These are phyloP conservation scores for Penicillium digitatum DNA, from an alignment of 2,329 filamentous ascomycete genomes.

Conservation along the genomic window DNA sequence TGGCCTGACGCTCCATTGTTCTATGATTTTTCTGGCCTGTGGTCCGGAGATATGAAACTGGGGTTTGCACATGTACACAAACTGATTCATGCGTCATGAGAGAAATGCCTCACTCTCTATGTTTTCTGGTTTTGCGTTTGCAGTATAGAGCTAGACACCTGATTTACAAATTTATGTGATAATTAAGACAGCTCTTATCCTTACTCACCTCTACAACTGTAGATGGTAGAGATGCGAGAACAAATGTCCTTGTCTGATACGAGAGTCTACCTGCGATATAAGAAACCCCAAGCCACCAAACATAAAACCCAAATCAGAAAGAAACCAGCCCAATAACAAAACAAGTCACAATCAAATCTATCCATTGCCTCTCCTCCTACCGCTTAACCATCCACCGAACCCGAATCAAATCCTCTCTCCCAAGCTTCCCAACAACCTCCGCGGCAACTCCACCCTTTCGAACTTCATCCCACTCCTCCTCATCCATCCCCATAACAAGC, in stretches of 20 bases:
- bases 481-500: conserved; percentile 89
- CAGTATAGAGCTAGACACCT: conserved; percentile 2
- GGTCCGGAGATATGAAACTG: not conserved
- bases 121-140: not conserved
- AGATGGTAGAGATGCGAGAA: not conserved
- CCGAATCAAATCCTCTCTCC: conserved; percentile 67
- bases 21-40: not conserved
- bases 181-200: not conserved
- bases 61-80: conserved; percentile 1
- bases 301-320: not conserved
- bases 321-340: not conserved
- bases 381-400: conserved; percentile 64
- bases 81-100: not conserved
- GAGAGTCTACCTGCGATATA: not conserved
- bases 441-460: conserved; percentile 45
- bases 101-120: not conserved
- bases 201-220: not conserved
- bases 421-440: conserved; percentile 61
- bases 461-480: conserved; percentile 88
- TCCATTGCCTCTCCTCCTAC: not conserved
- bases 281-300: not conserved
- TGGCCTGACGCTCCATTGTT: conserved; percentile 2
- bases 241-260: not conserved
- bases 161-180: not conserved
- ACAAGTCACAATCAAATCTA: not conserved